phyloP scores from a whole-genome alignment of 2,329 filamentous ascomycete genomes.

The Alternaria conjuncta region DNA sequence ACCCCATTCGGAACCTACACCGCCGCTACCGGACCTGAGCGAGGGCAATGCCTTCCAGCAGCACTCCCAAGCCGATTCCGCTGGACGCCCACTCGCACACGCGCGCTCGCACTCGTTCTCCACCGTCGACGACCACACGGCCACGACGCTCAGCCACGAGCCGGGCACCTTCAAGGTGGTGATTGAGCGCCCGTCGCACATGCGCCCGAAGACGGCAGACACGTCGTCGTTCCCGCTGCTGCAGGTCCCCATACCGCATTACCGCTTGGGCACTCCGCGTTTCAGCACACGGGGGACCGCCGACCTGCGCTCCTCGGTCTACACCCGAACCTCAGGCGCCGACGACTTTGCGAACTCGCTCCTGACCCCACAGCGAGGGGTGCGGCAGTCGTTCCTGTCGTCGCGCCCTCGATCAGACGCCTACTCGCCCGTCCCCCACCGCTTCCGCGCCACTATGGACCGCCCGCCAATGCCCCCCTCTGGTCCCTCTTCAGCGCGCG shows the following conservation, averaged over 20 bases:
- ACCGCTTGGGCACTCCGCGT: slow-evolving; percentile 79
- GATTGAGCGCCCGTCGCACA: slow-evolving; percentile 72
- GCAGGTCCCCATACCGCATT: slow-evolving; percentile 80
- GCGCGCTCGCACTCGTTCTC: slow-evolving; percentile 76
- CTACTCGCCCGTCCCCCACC: slow-evolving; percentile 42
- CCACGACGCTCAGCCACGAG: slow-evolving; percentile 59
- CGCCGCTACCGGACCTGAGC: slow-evolving; percentile 25
- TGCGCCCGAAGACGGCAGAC: slow-evolving; percentile 69
- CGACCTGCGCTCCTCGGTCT: slow-evolving; percentile 80
- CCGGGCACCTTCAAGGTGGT: slow-evolving; percentile 78
- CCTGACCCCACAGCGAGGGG: slow-evolving; percentile 51
- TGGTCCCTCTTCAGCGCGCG: slow-evolving; percentile 43
- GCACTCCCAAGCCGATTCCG: slow-evolving; percentile 20
- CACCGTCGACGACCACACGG: slow-evolving; percentile 69
- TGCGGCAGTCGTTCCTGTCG: slow-evolving; percentile 42
- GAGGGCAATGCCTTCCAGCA: slow-evolving; percentile 22
- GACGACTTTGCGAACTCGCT: slow-evolving; percentile 73
- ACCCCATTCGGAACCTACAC: slow-evolving; percentile 36
- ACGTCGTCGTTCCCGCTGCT: slow-evolving; percentile 63
- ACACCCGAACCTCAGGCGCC: slow-evolving; percentile 68
- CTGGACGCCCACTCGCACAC: slow-evolving; percentile 34
- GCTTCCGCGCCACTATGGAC: slow-evolving; percentile 46
- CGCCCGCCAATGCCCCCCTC: slow-evolving; percentile 41
- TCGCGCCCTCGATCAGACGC: slow-evolving; percentile 47
- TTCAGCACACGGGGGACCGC: slow-evolving; percentile 80